Percentiles rank a stretch among this genome's conserved stretches.
Evolutionary conservation across 441 rosid species (phyloP).

Genomic region (Manihot esculenta): DNA sequence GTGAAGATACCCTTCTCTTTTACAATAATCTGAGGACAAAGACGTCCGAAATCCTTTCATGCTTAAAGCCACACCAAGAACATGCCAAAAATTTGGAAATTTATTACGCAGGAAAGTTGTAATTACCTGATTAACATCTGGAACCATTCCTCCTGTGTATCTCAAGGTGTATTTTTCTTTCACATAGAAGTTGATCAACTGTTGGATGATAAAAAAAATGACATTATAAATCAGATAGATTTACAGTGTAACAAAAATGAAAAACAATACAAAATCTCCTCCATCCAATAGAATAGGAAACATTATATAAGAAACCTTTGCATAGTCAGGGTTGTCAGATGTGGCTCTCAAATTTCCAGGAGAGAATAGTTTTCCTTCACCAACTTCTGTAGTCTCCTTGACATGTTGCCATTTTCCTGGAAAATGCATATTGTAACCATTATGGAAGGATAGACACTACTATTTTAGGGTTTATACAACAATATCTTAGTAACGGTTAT

Average conservation of each 20-base stretch:
- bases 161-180: constrained; percentile 91
- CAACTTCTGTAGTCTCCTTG: constrained; percentile 81
- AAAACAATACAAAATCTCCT: neutral
- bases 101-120: neutral
- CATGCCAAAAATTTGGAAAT: too few species aligned
- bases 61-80: too few species aligned
- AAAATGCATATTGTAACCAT: neutral
- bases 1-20: constrained; percentile 97
- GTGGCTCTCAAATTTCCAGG: constrained; percentile 99
- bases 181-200: constrained; percentile 84
- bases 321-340: constrained; percentile 78
- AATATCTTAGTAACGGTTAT: too few species aligned
- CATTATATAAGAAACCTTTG: constrained; percentile 47
- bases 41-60: neutral
- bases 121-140: constrained; percentile 90
- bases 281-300: neutral
- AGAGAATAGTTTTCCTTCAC: constrained; percentile 91
- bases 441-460: too few species aligned
- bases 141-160: constrained; percentile 99
- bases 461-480: too few species aligned
- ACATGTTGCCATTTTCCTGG: constrained; percentile 98
- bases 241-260: neutral
- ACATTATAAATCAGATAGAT: neutral
- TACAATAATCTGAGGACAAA: constrained; percentile 64
- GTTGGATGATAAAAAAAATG: constrained; percentile 19